Percentiles rank a stretch among this genome's conserved stretches.
phyloP scores from a whole-genome alignment of 768 basidiomycete species.

The Lepiota brunneoincarnata region DNA sequence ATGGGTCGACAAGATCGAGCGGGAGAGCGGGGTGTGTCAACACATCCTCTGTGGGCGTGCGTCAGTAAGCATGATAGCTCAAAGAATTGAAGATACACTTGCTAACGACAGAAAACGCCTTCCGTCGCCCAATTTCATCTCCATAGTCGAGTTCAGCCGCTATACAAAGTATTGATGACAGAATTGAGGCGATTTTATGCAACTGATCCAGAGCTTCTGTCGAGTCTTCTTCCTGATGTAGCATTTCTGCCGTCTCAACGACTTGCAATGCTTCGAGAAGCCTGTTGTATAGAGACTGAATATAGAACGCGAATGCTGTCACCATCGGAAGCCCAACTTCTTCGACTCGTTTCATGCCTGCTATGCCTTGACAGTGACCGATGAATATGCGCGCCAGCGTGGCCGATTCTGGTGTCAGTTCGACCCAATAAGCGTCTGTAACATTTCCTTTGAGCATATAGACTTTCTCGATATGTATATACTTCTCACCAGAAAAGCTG shows the following conservation, averaged over 20 bases:
- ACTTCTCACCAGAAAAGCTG: constrained; percentile 65
- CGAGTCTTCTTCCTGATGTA: constrained; percentile 40
- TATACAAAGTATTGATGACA: constrained; percentile 79
- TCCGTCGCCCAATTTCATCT: constrained; percentile 91
- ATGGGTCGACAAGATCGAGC: constrained; percentile 70
- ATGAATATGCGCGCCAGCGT: constrained; percentile 84
- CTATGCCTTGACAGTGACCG: constrained; percentile 67
- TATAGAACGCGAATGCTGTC: constrained; percentile 84
- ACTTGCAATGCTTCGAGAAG: constrained; percentile 40
- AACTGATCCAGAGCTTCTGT: constrained; percentile 56
- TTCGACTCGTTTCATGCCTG: constrained; percentile 68
- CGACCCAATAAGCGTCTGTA: constrained; percentile 72
- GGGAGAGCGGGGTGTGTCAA: constrained; percentile 81
- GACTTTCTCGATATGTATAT: background rate
- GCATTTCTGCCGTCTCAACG: constrained; percentile 32
- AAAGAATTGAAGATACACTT: constrained; percentile 30
- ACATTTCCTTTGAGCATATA: background rate
- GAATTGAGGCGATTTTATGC: constrained; percentile 66
- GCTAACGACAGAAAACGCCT: constrained; percentile 88
- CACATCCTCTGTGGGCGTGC: constrained; percentile 67
- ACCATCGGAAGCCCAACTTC: constrained; percentile 75
- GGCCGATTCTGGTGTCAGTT: constrained; percentile 74
- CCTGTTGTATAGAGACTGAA: constrained; percentile 78
- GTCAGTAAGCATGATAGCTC: background rate
- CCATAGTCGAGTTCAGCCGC: constrained; percentile 85